Evolutionary conservation across 352 stramenopile genomes (phyloP).

Genomic region (Pythium aphanidermatum): DNA sequence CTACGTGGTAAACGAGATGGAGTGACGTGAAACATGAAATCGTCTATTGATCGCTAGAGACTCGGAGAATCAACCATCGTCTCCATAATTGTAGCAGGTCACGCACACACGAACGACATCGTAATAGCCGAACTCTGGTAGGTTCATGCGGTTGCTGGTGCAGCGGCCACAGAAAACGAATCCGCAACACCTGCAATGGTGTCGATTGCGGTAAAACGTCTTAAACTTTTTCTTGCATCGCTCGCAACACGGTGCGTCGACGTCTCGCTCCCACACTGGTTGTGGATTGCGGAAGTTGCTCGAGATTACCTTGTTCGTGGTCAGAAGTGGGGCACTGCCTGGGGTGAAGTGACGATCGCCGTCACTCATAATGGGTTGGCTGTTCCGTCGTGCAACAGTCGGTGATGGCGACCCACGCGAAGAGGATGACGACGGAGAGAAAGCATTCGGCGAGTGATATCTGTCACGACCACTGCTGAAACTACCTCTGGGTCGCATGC

Average conservation of each 20-base stretch:
- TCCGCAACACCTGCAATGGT: conserved; percentile 80
- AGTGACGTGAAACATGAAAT: conserved; percentile 6
- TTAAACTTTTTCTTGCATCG: conserved; percentile 90
- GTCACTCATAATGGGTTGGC: conserved; percentile 9
- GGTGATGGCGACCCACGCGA: conserved; percentile 12
- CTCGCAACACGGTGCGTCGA: conserved; percentile 79
- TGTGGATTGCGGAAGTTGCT: conserved; percentile 66
- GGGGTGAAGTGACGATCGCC: conserved; percentile 39
- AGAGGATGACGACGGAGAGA: conserved; percentile 24
- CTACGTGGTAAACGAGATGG: too few relatives aligned
- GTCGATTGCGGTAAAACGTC: conserved; percentile 67
- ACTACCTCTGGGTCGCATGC: conserved; percentile 10
- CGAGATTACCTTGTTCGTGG: conserved; percentile 61
- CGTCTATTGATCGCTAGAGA: not conserved
- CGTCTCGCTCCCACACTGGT: conserved; percentile 79
- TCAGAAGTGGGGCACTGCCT: conserved; percentile 56
- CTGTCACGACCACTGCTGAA: conserved; percentile 7
- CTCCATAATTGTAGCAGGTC: conserved; percentile 74
- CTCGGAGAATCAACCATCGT: conserved; percentile 31
- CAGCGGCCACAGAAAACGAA: conserved; percentile 82
- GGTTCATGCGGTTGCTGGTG: conserved; percentile 79
- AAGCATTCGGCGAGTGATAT: conserved; percentile 27
- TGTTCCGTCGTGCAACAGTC: conserved; percentile 13
- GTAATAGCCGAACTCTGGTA: conserved; percentile 85
- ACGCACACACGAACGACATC: conserved; percentile 80